Evolutionary conservation across 108 stramenopile genomes (phyloP), one percentile per base, ranked within the genome.

Genomic region (Cylindrotheca fusiformis): DNA sequence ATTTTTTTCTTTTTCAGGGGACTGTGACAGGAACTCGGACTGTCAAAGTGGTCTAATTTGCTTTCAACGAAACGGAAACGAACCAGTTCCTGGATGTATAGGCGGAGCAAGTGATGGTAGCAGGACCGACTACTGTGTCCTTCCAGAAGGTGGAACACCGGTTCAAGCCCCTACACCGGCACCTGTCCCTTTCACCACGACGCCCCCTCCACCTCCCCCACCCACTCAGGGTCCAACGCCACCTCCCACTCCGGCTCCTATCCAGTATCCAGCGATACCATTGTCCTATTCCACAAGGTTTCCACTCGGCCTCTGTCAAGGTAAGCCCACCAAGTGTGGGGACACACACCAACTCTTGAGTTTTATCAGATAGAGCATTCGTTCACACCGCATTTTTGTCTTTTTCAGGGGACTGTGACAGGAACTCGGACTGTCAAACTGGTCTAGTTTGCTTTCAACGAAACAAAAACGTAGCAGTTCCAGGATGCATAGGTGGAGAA

Each of bases 1-100:
- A n/a, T n/a, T n/a, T n/a, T n/a, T n/a, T n/a, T n/a, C n/a, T n/a
- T n/a, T n/a, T n/a, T n/a, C 36, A 54, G 71, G 76, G 52, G 67
- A 78, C 29, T 78, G 76, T 55, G 61, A 68, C 44, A 48, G 5
- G 5, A 60, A 72, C 29, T 1, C 30, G 2, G 61, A 78, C 31
- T 78, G 76, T 30, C 20, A 12, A 14, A 36, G 50, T 18, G 55
- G 47, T 2, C 51, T 72, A 19, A 20, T 62, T 17, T 81, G 80
- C 41, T 71, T 48, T 22, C 33, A 63, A 28, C 68, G 72, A 4
- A 55, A 75, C 22, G 20, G 36, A 41, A 10, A 32, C 4, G 67
- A 59, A 25, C n/a, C 48, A 21, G 60, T 83, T 18, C 75, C 75
- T 32, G 73, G 77, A n/a, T 73, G 72, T 48, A 26, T 22, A 12